Conservation (phyloP, 1,284 basidiomycete species). For the Pulchroboletus neoregius region DNA sequence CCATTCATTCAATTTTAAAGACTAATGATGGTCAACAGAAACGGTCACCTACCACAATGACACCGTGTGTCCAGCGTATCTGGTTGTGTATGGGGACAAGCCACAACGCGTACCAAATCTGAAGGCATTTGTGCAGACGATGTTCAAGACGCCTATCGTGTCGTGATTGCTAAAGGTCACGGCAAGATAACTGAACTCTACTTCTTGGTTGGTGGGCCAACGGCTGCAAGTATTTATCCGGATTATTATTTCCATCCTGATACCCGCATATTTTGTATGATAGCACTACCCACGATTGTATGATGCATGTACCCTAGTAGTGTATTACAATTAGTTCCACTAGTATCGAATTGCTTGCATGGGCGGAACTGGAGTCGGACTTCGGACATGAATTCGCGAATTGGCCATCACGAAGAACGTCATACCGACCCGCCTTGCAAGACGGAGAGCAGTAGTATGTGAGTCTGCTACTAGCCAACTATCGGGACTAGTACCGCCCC, state of each 20-base stretch:
- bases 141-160: conserved; percentile 37
- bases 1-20: not conserved
- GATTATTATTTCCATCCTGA: conserved; percentile 9
- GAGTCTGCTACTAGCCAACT: too few species aligned
- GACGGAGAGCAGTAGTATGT: too few species aligned
- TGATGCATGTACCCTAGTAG: conserved; percentile 9
- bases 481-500: too few species aligned
- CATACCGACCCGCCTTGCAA: too few species aligned
- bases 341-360: too few species aligned
- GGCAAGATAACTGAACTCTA: not conserved
- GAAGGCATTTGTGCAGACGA: conserved; percentile 29
- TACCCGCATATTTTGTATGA: conserved; percentile 21
- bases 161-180: conserved; percentile 17
- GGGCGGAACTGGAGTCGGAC: too few species aligned
- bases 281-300: conserved; percentile 8
- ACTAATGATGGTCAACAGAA: conserved; percentile 35
- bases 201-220: too few species aligned
- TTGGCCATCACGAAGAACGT: too few species aligned
- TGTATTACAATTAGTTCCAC: not conserved
- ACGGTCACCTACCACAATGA: conserved; percentile 58
- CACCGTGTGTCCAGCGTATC: conserved; percentile 54
- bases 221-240: too few species aligned
- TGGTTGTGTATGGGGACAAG: conserved; percentile 49
- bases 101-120: conserved; percentile 21
- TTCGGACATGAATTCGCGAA: too few species aligned